Evolutionary conservation across 129 eudicot species (phyloP), one percentile per base, ranked within the genome.

Genomic region (Flaveria trinervia): DNA sequence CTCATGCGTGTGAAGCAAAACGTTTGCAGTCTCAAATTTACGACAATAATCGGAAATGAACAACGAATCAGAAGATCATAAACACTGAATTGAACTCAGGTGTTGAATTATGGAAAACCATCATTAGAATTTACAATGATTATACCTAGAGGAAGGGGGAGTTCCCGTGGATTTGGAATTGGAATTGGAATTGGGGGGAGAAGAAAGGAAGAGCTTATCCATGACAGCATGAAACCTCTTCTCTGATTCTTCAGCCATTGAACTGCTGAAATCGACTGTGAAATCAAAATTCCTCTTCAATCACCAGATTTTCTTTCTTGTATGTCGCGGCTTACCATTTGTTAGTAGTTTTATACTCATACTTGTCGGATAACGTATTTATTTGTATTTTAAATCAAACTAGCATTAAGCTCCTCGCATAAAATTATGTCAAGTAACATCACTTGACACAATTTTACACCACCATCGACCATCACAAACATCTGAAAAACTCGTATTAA

Each of bases 221-320:
- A 92, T 89, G 23, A 86, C 61, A 7, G 82, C 93, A 10, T 84
- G 82, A 72, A 92, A 88, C 61, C 90, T 77, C 86, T 83, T 92
- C 82, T 86, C 96, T 48, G 98, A 88, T 65, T 92, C 98, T 68
- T 90, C 92, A 13, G 86, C 97, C 97, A 92, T 92, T 65, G 57
- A 30, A 48, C 15, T 8, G 26, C 15, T 8, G 26, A 64, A 36
- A 1, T 70, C 44, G 57, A 52, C 16, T 39, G 30, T 2, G 36
- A 75, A 20, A 73, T 66, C 25, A 2, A 66, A 50, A 10, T 41
- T 17, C 33, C 25, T 61, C 73, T 62, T 14, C 16, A 51, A 11
- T 68, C 30, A 43, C 68, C 80, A 3, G 74, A 77, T 61, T 64
- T 60, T 9, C 68, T 67, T 45, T 36, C 50, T 1, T 17, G 33